Conservation (phyloP, 108 stramenopile species). For the Nannochloropsis gaditana region DNA sequence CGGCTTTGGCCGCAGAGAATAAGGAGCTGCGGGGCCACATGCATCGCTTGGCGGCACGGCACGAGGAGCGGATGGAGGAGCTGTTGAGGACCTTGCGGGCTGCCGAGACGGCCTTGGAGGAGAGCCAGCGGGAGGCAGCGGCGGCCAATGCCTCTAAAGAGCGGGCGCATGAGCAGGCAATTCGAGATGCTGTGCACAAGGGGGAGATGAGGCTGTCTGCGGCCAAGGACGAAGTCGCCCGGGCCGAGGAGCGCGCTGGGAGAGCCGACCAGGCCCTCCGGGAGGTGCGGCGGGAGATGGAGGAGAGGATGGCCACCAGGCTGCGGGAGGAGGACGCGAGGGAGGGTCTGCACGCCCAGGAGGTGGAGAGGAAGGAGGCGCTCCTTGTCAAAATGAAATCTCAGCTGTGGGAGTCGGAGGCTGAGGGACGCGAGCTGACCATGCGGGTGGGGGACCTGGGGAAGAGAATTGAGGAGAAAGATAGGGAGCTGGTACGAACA, state of each 20-base stretch:
- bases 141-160: neutral
- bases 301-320: neutral
- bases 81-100: neutral
- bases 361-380: neutral
- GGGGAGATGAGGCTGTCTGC: neutral
- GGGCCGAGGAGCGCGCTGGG: neutral
- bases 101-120: neutral
- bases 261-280: neutral
- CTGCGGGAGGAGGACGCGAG: neutral
- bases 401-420: neutral
- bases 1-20: neutral
- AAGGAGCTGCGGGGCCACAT: neutral
- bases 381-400: neutral
- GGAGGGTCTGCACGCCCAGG: neutral
- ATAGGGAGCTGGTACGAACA: neutral
- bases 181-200: neutral
- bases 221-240: neutral
- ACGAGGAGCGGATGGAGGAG: constrained; percentile 12
- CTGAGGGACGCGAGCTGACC: neutral
- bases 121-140: neutral
- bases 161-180: neutral
- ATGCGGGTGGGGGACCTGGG: neutral
- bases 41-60: neutral
- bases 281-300: neutral
- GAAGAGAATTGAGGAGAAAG: neutral